Base-by-base conservation (phyloP, 139 green algal genomes). In the Asterochloris erici region DNA sequence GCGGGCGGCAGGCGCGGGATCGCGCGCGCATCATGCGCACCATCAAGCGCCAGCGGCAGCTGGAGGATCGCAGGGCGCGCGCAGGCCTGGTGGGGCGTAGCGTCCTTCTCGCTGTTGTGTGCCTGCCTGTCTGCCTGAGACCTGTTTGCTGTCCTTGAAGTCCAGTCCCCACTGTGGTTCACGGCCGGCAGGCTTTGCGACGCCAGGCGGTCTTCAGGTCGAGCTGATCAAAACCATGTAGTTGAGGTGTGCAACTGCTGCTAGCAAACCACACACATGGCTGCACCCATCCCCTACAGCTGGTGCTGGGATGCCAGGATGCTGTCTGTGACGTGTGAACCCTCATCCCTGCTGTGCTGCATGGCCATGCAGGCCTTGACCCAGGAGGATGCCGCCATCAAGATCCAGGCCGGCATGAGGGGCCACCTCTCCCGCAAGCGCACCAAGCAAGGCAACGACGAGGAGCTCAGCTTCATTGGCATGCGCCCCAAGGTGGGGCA, bases 391-490 rank as follows among this genome's bases (percentile, higher is more conserved):
- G 94, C 94, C 16, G 92, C 93, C 1, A 84, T 86, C 14, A 83
- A 79, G n/a, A 95, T 98, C 29, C 94, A 97, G 86, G 82, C 89
- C 6, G 85, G 79, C 14, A 79, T 91, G 62, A 85, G 95, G 6
- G 93, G 93, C 71, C 91, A 91, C 74, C 81, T 95, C 23, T 92
- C 88, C 85, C 86, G 94, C 29, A 71, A 75, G 13, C 88, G 80
- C 19, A 89, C 94, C 64, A 68, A 79, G 47, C 77, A 75, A 60
- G 77, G 89, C 77, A 84, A 81, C 13, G 78, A 93, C 11, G 85
- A 93, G 74, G 95, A 98, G 90, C 86, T 96, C 78, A 86, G 93
- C 69, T 97, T 98, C 79, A 90, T 98, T 16, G 91, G 91, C 76
- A 97, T 98, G 95, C 88, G 90, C 81, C 90, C 91, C 0, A 87